Percentiles rank a stretch among this genome's conserved stretches.
Evolutionary conservation across 371 early-diverging fungal genomes (phyloP).

Genomic region (Mortierella sp.): DNA sequence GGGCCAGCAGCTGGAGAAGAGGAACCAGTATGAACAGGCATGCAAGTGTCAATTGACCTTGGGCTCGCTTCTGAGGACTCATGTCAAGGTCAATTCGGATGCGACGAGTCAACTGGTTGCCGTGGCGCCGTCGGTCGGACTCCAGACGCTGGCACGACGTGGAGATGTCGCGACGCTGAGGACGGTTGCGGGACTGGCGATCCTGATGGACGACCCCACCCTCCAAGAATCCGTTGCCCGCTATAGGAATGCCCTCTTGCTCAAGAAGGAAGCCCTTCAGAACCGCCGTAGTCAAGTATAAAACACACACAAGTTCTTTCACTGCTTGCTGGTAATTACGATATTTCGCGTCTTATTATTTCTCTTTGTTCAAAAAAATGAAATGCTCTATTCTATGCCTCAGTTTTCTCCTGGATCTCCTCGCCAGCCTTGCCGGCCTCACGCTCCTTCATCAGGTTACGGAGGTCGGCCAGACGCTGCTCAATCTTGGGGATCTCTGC

Average conservation of each 20-base stretch:
- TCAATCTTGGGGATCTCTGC: slow-evolving; percentile 79
- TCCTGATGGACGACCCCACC: slow-evolving; percentile 40
- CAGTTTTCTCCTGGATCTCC: slow-evolving; percentile 14
- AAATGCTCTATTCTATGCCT: slow-evolving; percentile 22
- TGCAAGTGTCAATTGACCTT: slow-evolving; percentile 52
- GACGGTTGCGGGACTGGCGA: slow-evolving; percentile 46
- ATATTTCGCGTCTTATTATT: background rate
- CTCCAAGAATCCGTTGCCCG: slow-evolving; percentile 18
- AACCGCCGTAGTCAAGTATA: slow-evolving; percentile 9
- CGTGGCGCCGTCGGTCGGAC: slow-evolving; percentile 30
- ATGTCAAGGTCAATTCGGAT: background rate
- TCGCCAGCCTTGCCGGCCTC: slow-evolving; percentile 27
- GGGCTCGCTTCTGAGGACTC: slow-evolving; percentile 12
- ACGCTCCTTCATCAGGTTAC: slow-evolving; percentile 58
- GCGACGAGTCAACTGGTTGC: background rate
- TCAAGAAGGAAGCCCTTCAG: slow-evolving; percentile 21
- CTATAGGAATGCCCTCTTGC: slow-evolving; percentile 15
- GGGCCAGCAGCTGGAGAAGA: slow-evolving; percentile 39
- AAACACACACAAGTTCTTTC: background rate
- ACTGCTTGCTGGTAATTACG: background rate
- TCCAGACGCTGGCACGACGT: slow-evolving; percentile 45
- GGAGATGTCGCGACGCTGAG: slow-evolving; percentile 39
- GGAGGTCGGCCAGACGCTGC: slow-evolving; percentile 74
- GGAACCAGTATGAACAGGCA: slow-evolving; percentile 39
- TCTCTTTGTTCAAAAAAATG: background rate